A percentile compares a stretch with the other conserved stretches of the same genome.
Evolutionary conservation across 805 yeast species (phyloP).

Genomic region (Isabelozyma heimii): DNA sequence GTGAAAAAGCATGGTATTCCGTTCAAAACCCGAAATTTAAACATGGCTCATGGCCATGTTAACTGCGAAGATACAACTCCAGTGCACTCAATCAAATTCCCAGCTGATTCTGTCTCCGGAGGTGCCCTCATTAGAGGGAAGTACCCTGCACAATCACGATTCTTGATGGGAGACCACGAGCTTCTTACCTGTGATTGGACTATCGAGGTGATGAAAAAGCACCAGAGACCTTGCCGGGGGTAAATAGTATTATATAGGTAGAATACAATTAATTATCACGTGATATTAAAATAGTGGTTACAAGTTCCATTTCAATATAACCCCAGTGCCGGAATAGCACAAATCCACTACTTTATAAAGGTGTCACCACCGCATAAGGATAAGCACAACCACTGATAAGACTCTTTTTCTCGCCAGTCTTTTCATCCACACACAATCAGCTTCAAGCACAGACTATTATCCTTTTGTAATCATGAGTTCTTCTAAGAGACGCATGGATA

Average conservation of each 20-base stretch:
- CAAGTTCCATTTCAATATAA: neutral
- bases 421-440: neutral
- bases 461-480: constrained; percentile 39
- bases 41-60: constrained; percentile 15
- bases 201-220: constrained; percentile 18
- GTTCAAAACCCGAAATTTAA: constrained; percentile 16
- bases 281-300: neutral
- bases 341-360: neutral
- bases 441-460: too few relatives aligned
- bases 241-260: neutral
- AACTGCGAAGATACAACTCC: constrained; percentile 11
- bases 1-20: constrained; percentile 26
- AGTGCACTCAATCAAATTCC: constrained; percentile 25
- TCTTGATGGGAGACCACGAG: constrained; percentile 15
- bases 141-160: constrained; percentile 19
- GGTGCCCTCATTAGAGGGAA: constrained; percentile 26
- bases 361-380: neutral
- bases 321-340: neutral
- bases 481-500: constrained; percentile 79
- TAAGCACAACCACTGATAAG: neutral
- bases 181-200: constrained; percentile 15
- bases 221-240: constrained; percentile 10
- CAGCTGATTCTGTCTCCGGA: constrained; percentile 30
- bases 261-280: neutral
- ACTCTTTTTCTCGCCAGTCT: neutral